These are phyloP conservation scores for Aspergillus puulaauensis DNA, from an alignment of 2,329 filamentous ascomycete genomes.

Conservation along the genomic window DNA sequence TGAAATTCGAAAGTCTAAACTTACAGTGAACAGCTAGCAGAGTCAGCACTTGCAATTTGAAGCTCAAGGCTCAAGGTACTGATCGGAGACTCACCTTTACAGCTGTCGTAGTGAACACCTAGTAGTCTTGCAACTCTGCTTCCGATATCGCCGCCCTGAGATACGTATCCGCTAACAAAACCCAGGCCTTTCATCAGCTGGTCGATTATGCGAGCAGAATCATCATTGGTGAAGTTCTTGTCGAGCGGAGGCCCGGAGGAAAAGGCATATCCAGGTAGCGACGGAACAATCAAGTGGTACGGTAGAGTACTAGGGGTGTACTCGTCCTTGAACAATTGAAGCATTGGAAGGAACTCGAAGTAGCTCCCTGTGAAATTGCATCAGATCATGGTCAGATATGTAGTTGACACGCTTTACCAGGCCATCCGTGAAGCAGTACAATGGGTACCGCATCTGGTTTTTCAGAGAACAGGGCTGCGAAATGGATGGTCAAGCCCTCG, in stretches of 20 bases:
- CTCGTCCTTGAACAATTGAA: slow-evolving; percentile 26
- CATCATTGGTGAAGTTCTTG: slow-evolving; percentile 22
- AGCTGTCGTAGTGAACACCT: slow-evolving; percentile 28
- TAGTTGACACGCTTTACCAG: slow-evolving; percentile 19
- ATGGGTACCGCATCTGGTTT: slow-evolving; percentile 49
- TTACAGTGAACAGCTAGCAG: slow-evolving; percentile 29
- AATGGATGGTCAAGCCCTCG: slow-evolving; percentile 47
- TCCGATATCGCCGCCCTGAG: slow-evolving; percentile 35
- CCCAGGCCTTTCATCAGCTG: slow-evolving; percentile 31
- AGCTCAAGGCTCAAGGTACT: neutral
- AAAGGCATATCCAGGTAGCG: slow-evolving; percentile 32
- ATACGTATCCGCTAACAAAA: slow-evolving; percentile 31
- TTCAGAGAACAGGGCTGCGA: slow-evolving; percentile 50
- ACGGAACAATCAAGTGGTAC: slow-evolving; percentile 34
- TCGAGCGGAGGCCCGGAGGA: slow-evolving; percentile 34
- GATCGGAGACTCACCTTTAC: slow-evolving; percentile 25
- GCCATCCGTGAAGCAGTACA: slow-evolving; percentile 43
- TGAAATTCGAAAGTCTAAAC: neutral
- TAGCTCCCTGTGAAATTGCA: slow-evolving; percentile 27
- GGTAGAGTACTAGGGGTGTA: slow-evolving; percentile 28
- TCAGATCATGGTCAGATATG: neutral
- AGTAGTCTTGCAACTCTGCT: slow-evolving; percentile 26
- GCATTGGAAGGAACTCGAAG: slow-evolving; percentile 32
- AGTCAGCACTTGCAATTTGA: slow-evolving; percentile 1
- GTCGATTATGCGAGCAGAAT: slow-evolving; percentile 30